phyloP scores from a whole-genome alignment of 176 grass and related monocot genomes.

The Luzula sylvatica region DNA sequence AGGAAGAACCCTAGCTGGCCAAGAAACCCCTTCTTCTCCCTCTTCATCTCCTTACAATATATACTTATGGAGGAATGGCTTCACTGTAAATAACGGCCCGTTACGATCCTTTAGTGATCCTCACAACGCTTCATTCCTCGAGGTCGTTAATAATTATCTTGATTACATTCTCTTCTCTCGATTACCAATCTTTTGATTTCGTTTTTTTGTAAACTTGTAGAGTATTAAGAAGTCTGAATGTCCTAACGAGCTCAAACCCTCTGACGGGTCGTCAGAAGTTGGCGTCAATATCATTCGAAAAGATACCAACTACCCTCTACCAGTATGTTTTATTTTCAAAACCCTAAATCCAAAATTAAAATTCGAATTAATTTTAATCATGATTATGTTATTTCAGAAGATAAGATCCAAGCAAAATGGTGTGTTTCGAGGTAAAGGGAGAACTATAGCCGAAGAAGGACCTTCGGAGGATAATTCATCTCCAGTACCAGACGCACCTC shows the following conservation, averaged over 20 bases:
- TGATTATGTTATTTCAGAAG: not conserved
- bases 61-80: slow-evolving; percentile 81
- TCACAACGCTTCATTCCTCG: slow-evolving; percentile 60
- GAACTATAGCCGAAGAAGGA: slow-evolving; percentile 17
- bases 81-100: slow-evolving; percentile 76
- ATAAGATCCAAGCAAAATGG: not conserved
- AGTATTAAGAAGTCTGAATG: slow-evolving; percentile 89
- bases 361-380: no score
- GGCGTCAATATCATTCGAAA: slow-evolving; percentile 50
- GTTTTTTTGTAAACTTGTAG: slow-evolving; percentile 19
- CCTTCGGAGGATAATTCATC: not conserved
- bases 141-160: slow-evolving; percentile 42
- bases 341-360: no score
- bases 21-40: slow-evolving; percentile 35
- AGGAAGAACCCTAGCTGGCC: slow-evolving; percentile 49
- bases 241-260: slow-evolving; percentile 58
- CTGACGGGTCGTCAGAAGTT: slow-evolving; percentile 39
- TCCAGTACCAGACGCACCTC: slow-evolving; percentile 2
- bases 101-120: slow-evolving; percentile 90
- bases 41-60: slow-evolving; percentile 47
- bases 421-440: slow-evolving; percentile 46
- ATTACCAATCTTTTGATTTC: not conserved
- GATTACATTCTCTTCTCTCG: not conserved
- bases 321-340: not conserved
- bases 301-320: slow-evolving; percentile 37